Base-by-base conservation (phyloP, 306 rosid species). In the Aeschynomene evenia region DNA sequence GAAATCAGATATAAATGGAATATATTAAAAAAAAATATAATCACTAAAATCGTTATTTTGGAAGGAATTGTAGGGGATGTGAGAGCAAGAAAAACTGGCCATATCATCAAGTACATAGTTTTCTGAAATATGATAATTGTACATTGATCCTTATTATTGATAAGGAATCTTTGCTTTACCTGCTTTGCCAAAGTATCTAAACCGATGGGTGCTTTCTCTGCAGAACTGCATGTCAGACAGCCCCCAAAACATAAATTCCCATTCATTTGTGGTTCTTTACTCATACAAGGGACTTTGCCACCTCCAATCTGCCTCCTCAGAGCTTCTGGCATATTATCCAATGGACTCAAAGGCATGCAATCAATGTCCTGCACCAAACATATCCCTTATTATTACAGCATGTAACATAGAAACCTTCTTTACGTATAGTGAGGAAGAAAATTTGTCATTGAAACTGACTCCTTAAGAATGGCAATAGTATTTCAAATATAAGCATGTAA, bases 261-360 rank as follows among this genome's bases (percentile, higher is more conserved):
- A 49, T 72, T 81, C 62, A 80, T 67, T 63, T 75, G 85, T 24
- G 80, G 65, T 71, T 79, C 83, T 62, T 83, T 75, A n/a, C 69
- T 77, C 77, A 76, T 61, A 48, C 71, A 73, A 66, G 82, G 63
- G 54, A 81, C 77, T 63, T 61, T 84, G 58, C 77, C 77, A 58
- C 78, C 36, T 79, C 73, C 51, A 16, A 53, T 66, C 68, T 82
- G 88, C 73, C 83, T 43, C 83, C 83, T 88, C 48, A 86, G 81
- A 75, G 87, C 82, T 83, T 84, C 95, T 37, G 97, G 95, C 88
- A 86, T 81, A 70, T 86, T 86, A 55, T 90, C 92, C 83, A 79
- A 75, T 34, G 88, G 97, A 77, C 86, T 84, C 68, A 58, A 66
- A 54, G 97, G 97, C 97, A 90, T 90, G 82, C 97, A 90, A 86